These are phyloP conservation scores for Suzukiozyma palmioleophila DNA, from an alignment of 1,139 yeast species.

Conservation along the genomic window DNA sequence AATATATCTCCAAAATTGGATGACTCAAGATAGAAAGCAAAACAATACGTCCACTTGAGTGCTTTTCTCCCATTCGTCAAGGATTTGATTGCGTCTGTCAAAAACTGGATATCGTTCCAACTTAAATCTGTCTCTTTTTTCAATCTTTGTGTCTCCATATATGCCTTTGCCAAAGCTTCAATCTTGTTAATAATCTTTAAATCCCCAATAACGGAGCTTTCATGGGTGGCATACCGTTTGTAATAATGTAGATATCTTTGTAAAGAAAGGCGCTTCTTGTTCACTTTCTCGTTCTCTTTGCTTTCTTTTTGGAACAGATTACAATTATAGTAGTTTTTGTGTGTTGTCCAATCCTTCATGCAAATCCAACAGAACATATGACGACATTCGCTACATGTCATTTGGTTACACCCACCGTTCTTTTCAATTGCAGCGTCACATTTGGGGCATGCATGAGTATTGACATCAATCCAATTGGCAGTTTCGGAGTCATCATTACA, in stretches of 20 bases:
- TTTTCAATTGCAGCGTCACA: slow-evolving; percentile 67
- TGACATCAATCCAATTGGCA: slow-evolving; percentile 80
- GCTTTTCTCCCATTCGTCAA: slow-evolving; percentile 70
- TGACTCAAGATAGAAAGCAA: slow-evolving; percentile 62
- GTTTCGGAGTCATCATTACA: slow-evolving; percentile 89
- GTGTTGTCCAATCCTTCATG: slow-evolving; percentile 70
- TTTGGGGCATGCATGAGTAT: slow-evolving; percentile 80
- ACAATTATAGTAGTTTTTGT: slow-evolving; percentile 69
- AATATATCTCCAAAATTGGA: slow-evolving; percentile 54
- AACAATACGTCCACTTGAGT: slow-evolving; percentile 88
- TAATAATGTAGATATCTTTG: slow-evolving; percentile 75
- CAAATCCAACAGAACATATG: slow-evolving; percentile 95
- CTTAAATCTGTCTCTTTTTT: slow-evolving; percentile 38
- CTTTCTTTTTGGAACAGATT: slow-evolving; percentile 47
- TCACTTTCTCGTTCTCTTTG: slow-evolving; percentile 16
- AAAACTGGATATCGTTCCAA: slow-evolving; percentile 88
- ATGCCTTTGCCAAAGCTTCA: slow-evolving; percentile 57
- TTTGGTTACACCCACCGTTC: slow-evolving; percentile 95
- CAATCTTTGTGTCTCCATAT: slow-evolving; percentile 41
- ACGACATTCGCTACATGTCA: slow-evolving; percentile 78
- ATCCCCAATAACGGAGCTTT: slow-evolving; percentile 74
- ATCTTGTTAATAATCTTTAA: slow-evolving; percentile 56
- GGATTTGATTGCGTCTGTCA: slow-evolving; percentile 65
- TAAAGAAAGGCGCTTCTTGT: slow-evolving; percentile 34
- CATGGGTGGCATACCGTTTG: slow-evolving; percentile 72